Base-by-base conservation (phyloP, 2,329 filamentous ascomycete species). In the Epichloe sp. region DNA sequence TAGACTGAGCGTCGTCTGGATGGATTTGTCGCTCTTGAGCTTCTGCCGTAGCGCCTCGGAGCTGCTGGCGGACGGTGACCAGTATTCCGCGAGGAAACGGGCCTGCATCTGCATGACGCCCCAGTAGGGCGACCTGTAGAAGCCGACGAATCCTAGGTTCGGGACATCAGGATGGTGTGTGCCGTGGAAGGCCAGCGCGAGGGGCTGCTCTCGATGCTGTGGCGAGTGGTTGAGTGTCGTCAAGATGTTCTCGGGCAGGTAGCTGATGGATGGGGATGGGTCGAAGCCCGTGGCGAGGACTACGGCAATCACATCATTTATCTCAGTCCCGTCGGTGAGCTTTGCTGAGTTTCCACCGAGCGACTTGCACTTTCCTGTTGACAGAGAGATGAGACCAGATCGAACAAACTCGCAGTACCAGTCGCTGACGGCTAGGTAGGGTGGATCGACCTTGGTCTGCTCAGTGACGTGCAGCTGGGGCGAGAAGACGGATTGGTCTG, bases 41-140 rank as follows among this genome's bases (percentile, higher is more conserved):
- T 76, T 74, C 1, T 62, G 57, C 8, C 59, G 50, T 4, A 79
- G 59, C 0, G 58, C 52, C 3, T 59, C 55, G 3, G 58, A 37
- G 62, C 49, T 51, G 57, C 1, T n/a, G n/a, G 47, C 5, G 1
- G 40, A 42, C 15, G 64, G 65, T 12, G 65, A 65, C 84, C 86
- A 90, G 11, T 79, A 63, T 12, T 75, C 65, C 0, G 82, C 74
- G 5, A 90, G 68, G 54, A 86, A 76, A 1, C 84, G 77, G 3
- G 87, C 83, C 66, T 94, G 88, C 83, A 89, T 86, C 64, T 93
- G 87, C 76, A 91, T 88, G 0, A 89, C 81, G 1, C 85, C 85
- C 88, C 88, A 94, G 63, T 88, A 93, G 0, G 87, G 86, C 0
- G 85, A 85, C 54, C 88, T 78, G 61, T 94, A 94, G 65, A 89